These are phyloP conservation scores for Protostelium mycophagum DNA, from an alignment of 78 protist species.

Conservation along the genomic window DNA sequence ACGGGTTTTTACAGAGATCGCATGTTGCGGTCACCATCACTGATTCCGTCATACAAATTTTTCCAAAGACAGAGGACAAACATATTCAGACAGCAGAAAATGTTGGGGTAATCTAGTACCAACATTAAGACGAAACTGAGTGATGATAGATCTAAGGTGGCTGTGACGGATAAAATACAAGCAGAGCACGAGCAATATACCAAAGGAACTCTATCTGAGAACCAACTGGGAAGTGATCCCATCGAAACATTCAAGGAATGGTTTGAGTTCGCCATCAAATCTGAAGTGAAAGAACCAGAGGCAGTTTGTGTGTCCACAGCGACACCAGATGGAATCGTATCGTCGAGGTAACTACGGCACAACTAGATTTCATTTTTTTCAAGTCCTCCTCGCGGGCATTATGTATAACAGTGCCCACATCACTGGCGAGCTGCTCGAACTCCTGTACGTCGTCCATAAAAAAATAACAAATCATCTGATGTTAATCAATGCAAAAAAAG, in stretches of 20 bases:
- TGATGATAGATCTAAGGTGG: neutral
- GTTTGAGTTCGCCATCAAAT: neutral
- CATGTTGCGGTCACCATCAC: too few relatives aligned
- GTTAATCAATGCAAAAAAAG: neutral
- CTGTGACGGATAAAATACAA: neutral
- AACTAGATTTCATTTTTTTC: too few relatives aligned
- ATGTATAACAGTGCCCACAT: too few relatives aligned
- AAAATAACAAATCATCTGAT: neutral
- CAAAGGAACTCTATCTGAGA: neutral
- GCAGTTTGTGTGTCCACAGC: neutral
- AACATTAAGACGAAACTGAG: too few relatives aligned
- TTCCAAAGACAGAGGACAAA: too few relatives aligned
- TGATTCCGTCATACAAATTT: too few relatives aligned
- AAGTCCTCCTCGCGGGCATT: too few relatives aligned
- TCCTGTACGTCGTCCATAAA: too few relatives aligned
- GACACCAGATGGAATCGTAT: neutral
- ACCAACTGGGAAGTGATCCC: neutral
- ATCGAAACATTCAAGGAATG: neutral
- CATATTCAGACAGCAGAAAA: too few relatives aligned
- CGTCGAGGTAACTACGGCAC: neutral
- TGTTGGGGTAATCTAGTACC: too few relatives aligned
- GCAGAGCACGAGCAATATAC: neutral
- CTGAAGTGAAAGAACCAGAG: neutral
- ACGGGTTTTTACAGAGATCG: too few relatives aligned
- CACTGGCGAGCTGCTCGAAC: too few relatives aligned